phyloP scores from a whole-genome alignment of 2,329 filamentous ascomycete genomes.

The Colletotrichum cordylinicola region DNA sequence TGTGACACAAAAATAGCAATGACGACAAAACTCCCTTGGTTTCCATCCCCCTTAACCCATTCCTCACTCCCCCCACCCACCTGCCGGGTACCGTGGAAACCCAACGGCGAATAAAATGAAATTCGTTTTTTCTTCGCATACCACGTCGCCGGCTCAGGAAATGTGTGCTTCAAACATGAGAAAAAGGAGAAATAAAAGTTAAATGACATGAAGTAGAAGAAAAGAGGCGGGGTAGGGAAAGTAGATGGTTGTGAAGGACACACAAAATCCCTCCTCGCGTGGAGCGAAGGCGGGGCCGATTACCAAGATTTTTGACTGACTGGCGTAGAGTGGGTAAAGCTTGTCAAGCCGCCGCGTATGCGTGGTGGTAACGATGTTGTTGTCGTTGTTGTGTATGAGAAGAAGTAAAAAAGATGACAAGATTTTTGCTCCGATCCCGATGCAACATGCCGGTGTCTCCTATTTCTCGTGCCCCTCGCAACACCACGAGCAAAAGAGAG shows the following conservation, averaged over 20 bases:
- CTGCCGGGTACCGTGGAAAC: constrained; percentile 18
- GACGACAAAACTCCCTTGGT: background rate
- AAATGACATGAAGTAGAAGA: constrained; percentile 25
- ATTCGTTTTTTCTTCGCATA: background rate
- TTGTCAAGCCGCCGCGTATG: background rate
- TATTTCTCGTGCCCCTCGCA: background rate
- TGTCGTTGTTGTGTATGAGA: background rate
- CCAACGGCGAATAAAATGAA: background rate
- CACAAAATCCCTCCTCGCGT: background rate
- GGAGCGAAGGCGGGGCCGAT: background rate
- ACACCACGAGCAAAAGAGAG: background rate
- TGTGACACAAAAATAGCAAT: background rate
- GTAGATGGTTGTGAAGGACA: constrained; percentile 9
- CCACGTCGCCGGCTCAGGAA: background rate
- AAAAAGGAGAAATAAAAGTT: background rate
- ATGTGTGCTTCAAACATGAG: background rate
- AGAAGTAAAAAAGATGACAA: background rate
- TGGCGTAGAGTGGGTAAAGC: background rate
- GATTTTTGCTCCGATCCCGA: constrained; percentile 17
- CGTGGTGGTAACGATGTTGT: constrained; percentile 1
- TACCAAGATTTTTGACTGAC: background rate
- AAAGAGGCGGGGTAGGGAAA: constrained; percentile 14
- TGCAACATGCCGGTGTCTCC: constrained; percentile 20
- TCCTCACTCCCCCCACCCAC: background rate
- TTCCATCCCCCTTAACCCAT: background rate